Conservation (phyloP, 305 asterid genomes). For the Ajuga reptans region DNA sequence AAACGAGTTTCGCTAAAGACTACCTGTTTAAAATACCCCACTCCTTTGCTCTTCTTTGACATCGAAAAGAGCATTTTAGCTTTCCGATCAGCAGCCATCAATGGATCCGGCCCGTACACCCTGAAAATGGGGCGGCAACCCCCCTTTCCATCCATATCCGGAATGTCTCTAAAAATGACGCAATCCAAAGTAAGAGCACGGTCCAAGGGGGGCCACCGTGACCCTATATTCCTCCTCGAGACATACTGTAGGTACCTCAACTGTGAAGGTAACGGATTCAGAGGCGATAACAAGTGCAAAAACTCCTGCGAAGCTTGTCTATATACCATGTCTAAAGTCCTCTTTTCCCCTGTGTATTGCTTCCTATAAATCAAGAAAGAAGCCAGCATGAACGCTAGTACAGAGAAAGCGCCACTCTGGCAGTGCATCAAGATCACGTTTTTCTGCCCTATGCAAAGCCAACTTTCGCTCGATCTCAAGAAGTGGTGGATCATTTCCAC, state of each 20-base stretch:
- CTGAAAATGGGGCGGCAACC: constrained; percentile 55
- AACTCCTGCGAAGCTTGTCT: constrained; percentile 52
- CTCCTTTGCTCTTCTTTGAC: constrained; percentile 30
- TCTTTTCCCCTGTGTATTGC: constrained; percentile 46
- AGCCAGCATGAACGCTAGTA: constrained; percentile 51
- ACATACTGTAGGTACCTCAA: constrained; percentile 63
- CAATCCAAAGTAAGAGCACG: constrained; percentile 49
- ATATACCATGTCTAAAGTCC: constrained; percentile 49
- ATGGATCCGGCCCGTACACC: constrained; percentile 48
- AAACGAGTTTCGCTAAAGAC: neutral
- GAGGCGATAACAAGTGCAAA: constrained; percentile 35
- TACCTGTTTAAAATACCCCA: constrained; percentile 48
- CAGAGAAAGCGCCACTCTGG: constrained; percentile 39
- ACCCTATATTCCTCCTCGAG: constrained; percentile 47
- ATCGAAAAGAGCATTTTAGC: constrained; percentile 45
- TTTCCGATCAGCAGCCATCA: constrained; percentile 43
- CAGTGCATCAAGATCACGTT: constrained; percentile 59
- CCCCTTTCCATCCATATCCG: constrained; percentile 44
- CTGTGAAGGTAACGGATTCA: constrained; percentile 68
- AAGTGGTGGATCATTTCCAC: constrained; percentile 57
- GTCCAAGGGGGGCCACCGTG: constrained; percentile 53
- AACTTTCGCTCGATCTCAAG: constrained; percentile 44
- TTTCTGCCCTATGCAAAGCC: constrained; percentile 47
- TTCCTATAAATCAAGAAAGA: constrained; percentile 42
- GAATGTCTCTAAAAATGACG: constrained; percentile 41